A percentile compares a stretch with the other conserved stretches of the same genome.
phyloP scores from a whole-genome alignment of 1,139 yeast genomes.

The Debaryomyces nepalensis region DNA sequence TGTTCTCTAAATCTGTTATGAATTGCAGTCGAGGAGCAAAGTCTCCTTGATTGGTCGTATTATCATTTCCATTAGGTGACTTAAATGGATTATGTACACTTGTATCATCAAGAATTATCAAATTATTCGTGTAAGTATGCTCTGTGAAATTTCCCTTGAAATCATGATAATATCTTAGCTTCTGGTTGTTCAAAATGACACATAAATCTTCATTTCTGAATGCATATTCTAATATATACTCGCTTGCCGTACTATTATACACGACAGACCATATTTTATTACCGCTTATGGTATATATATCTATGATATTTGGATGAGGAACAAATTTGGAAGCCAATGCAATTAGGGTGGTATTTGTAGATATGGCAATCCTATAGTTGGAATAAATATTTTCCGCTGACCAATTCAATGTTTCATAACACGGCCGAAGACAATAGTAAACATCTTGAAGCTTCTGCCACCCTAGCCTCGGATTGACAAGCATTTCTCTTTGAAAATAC shows the following conservation, averaged over 20 bases:
- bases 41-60: constrained; percentile 1
- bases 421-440: constrained; percentile 55
- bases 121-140: constrained; percentile 39
- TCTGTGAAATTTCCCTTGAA: constrained; percentile 70
- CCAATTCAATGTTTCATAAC: constrained; percentile 48
- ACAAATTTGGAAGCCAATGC: constrained; percentile 43
- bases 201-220: constrained; percentile 62
- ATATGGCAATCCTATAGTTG: constrained; percentile 33
- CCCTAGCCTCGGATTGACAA: constrained; percentile 49
- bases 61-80: constrained; percentile 5
- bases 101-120: constrained; percentile 39
- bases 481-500: constrained; percentile 19
- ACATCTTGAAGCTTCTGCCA: constrained; percentile 72
- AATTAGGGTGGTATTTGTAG: constrained; percentile 37
- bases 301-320: constrained; percentile 44
- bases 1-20: constrained; percentile 41
- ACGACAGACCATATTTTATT: constrained; percentile 49
- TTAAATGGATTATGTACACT: constrained; percentile 28
- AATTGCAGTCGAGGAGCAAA: constrained; percentile 10
- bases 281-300: constrained; percentile 61
- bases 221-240: constrained; percentile 62
- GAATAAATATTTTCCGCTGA: constrained; percentile 35
- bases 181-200: constrained; percentile 61
- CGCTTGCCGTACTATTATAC: constrained; percentile 56
- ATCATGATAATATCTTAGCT: constrained; percentile 67